Base-by-base conservation (phyloP, 2,329 filamentous ascomycete species). In the Didymella exigua region DNA sequence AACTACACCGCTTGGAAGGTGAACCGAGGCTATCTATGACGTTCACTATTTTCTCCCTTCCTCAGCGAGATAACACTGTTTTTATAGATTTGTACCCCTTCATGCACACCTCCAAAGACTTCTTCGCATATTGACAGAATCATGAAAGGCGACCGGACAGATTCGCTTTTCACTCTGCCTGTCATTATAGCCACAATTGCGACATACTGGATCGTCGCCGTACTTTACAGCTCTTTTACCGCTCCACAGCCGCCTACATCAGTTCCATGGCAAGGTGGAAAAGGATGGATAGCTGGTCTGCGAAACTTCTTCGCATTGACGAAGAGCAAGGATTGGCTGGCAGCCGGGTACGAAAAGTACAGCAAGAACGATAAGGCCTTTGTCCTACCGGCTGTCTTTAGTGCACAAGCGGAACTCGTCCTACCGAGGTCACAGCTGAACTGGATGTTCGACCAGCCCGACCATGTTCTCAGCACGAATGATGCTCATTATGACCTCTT, bases 391-490 rank as follows among this genome's bases (percentile, higher is more conserved):
- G 43, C 59, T 14, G 62, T 61, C 11, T 61, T 70, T 2, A 67
- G 69, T 13, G 56, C 60, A 44, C 27, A 43, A 14, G 57, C 67
- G 2, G 70, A 72, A 55, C 50, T 77, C 30, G 58, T 78, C 4
- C 53, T 78, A 5, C 75, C 76, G 10, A 56, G 45, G 6, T 68
- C 66, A 4, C 68, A 76, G 37, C 63, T 77, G 47, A 36, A 49
- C 14, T 79, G 77, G 77, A 68, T 80, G 40, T 60, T 78, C 16
- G 74, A 77, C 26, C 73, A 79, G 49, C 75, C 78, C 2, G 78
- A 79, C 45, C 53, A 62, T 26, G 62, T 78, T n/a, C 62, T 77
- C 10, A 76, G 70, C 47, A 67, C 68, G 2, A 60, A 60, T 10
- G 74, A 66, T 11, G 69, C 73, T 11, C 76, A 78, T 50, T 73